Evolutionary conservation across 768 basidiomycete species (phyloP), one percentile per base, ranked within the genome.

Genomic region (Mycena rosella): DNA sequence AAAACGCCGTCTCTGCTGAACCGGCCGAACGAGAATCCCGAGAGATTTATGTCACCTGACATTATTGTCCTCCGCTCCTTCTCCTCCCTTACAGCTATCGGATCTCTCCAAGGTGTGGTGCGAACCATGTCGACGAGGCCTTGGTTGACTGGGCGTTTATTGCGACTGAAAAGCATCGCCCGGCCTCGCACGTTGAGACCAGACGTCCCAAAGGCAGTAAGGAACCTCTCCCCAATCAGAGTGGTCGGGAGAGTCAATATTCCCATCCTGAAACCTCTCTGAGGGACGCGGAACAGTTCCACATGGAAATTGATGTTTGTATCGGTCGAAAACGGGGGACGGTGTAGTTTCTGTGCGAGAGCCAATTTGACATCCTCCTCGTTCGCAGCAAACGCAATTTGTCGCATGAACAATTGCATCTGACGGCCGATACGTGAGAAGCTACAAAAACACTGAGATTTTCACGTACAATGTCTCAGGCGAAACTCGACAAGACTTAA

Each of bases 331-430:
- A 82, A 82, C 0, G 81, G 81, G 0, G 78, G 70, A 11, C 74
- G 78, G 65, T 82, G 81, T 18, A 82, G 53, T 30, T 71, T 73
- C 63, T 74, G 74, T 0, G 79, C 81, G 7, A 82, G 75, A 22
- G 74, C 76, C 13, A 77, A 27, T 45, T 76, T 77, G 40, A 82
- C 52, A 22, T 82, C 81, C 27, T 80, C 76, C 22, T 68, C 73
- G 1, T 42, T 67, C 1, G 76, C 80, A 44, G 79, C 72, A 14
- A 69, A 55, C 5, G 76, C 53, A 14, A 82, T 72, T n/a, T 73
- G 63, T 18, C 67, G 57, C 79, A 82, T 79, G 71, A 74, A 82
- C 22, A 82, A 30, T 7, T 82, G 78, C 81, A 82, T 59, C 17
- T 59, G 11, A 7, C n/a, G 17, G 3, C 20, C n/a, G 15, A n/a